These are phyloP conservation scores for Debaryomyces sp. DNA, from an alignment of 1,139 yeast species.

Conservation along the genomic window DNA sequence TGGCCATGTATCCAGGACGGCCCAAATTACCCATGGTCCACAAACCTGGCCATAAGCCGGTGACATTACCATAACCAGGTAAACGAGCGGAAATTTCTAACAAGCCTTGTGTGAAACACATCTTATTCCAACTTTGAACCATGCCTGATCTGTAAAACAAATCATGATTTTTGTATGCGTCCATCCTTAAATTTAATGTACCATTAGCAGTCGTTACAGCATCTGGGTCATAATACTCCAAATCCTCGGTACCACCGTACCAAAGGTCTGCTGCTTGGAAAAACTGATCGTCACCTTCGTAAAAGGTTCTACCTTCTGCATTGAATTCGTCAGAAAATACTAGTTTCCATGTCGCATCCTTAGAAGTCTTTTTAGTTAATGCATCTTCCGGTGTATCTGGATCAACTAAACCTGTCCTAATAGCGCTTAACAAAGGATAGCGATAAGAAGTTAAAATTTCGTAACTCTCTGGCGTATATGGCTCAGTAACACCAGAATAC, in stretches of 20 bases:
- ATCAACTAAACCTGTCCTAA: constrained; percentile 66
- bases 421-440: constrained; percentile 62
- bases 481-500: constrained; percentile 61
- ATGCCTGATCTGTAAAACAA: constrained; percentile 80
- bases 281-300: constrained; percentile 82
- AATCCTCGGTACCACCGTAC: constrained; percentile 78
- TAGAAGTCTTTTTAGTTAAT: constrained; percentile 41
- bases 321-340: constrained; percentile 86
- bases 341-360: constrained; percentile 68
- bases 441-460: constrained; percentile 57
- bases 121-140: constrained; percentile 82
- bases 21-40: constrained; percentile 90
- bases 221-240: constrained; percentile 90
- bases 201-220: constrained; percentile 74
- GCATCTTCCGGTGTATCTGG: constrained; percentile 76
- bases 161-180: constrained; percentile 71
- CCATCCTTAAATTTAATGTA: constrained; percentile 62
- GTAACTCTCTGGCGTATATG: constrained; percentile 31
- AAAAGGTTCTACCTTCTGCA: constrained; percentile 80
- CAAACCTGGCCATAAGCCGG: constrained; percentile 88
- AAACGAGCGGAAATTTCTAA: constrained; percentile 70
- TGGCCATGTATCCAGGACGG: constrained; percentile 77
- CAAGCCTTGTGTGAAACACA: constrained; percentile 79
- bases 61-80: constrained; percentile 68
- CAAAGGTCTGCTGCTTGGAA: constrained; percentile 77